These are phyloP conservation scores for Penicillium maclennaniae DNA, from an alignment of 495 filamentous ascomycete genomes.

Conservation along the genomic window DNA sequence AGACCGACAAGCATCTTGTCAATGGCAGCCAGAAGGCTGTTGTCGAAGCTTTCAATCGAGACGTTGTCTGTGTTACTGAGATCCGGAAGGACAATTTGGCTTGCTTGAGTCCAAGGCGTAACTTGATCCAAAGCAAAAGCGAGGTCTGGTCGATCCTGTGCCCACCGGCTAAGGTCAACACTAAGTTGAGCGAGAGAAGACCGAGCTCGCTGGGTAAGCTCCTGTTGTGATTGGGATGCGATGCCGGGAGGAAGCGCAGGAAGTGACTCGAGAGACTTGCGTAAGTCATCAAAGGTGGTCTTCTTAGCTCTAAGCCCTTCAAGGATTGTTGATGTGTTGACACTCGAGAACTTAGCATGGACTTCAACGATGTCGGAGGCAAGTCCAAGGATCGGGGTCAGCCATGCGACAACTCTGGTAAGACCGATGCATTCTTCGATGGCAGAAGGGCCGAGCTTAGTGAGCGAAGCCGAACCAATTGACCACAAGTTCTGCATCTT, in stretches of 20 bases:
- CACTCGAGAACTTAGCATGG: slow-evolving; percentile 56
- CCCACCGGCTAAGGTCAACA: slow-evolving; percentile 38
- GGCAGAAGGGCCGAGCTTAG: slow-evolving; percentile 20
- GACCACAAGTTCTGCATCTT: slow-evolving; percentile 44
- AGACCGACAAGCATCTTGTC: slow-evolving; percentile 70
- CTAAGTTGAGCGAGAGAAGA: slow-evolving; percentile 42
- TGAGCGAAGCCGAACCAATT: slow-evolving; percentile 27
- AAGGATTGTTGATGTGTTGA: slow-evolving; percentile 39
- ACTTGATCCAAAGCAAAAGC: slow-evolving; percentile 62
- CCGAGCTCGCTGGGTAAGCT: slow-evolving; percentile 43
- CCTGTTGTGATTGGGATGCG: slow-evolving; percentile 39
- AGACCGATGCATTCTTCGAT: slow-evolving; percentile 18
- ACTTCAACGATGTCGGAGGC: slow-evolving; percentile 47
- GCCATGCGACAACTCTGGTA: slow-evolving; percentile 40
- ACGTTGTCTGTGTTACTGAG: slow-evolving; percentile 15
- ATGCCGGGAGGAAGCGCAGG: slow-evolving; percentile 54
- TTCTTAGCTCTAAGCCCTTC: slow-evolving; percentile 47
- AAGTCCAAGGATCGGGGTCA: slow-evolving; percentile 46
- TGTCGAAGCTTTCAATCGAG: slow-evolving; percentile 45
- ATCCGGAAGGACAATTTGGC: slow-evolving; percentile 9
- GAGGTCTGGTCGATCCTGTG: slow-evolving; percentile 51
- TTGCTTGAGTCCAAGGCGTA: slow-evolving; percentile 37
- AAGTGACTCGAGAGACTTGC: slow-evolving; percentile 40
- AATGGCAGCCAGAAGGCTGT: slow-evolving; percentile 52
- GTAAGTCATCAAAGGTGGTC: slow-evolving; percentile 39